These are phyloP conservation scores for Candida oleophila DNA, from an alignment of 805 yeast genomes.

Conservation along the genomic window DNA sequence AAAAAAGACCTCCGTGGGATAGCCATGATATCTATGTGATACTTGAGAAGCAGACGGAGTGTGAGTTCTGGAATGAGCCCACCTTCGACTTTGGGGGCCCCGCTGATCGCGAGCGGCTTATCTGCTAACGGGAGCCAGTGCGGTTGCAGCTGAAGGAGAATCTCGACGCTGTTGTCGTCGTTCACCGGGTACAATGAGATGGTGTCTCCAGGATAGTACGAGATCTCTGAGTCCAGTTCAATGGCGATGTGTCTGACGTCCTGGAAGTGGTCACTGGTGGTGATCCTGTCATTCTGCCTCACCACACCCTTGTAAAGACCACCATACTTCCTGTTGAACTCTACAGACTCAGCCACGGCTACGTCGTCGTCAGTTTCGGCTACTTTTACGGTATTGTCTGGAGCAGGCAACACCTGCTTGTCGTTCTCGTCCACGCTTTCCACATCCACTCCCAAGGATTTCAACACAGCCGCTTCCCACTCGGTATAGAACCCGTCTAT, in stretches of 20 bases:
- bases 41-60: conserved; percentile 65
- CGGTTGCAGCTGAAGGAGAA: conserved; percentile 63
- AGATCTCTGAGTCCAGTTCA: conserved; percentile 25
- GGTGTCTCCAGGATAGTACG: conserved; percentile 78
- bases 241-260: conserved; percentile 73
- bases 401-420: neutral
- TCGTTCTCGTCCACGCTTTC: conserved; percentile 3
- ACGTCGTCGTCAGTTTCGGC: neutral
- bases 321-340: conserved; percentile 5
- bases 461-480: conserved; percentile 59
- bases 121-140: conserved; percentile 75
- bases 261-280: conserved; percentile 76
- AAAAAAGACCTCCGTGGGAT: conserved; percentile 87
- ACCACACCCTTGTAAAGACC: conserved; percentile 44
- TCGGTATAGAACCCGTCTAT: conserved; percentile 75
- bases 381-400: neutral
- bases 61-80: conserved; percentile 55
- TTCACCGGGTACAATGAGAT: conserved; percentile 75
- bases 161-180: conserved; percentile 58
- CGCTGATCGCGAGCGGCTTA: conserved; percentile 37
- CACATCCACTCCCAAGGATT: conserved; percentile 23
- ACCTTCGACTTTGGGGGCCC: conserved; percentile 43
- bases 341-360: conserved; percentile 14
- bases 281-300: conserved; percentile 55
- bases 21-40: conserved; percentile 79